phyloP scores from a whole-genome alignment of 208 protist genomes.

The Borovskyia barvae region DNA sequence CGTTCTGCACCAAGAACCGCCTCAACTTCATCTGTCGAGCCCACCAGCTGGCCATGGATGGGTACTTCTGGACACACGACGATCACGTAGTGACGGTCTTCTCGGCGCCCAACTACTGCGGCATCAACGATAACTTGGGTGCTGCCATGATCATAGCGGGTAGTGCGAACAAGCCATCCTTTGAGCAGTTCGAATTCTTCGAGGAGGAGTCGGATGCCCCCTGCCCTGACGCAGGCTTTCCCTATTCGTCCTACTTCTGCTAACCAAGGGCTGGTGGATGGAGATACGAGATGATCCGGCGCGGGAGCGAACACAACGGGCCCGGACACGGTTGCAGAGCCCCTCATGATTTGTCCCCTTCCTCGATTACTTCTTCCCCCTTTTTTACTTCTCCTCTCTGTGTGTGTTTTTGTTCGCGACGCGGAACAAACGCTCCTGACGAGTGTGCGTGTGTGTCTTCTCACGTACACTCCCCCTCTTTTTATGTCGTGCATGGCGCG shows the following conservation, averaged over 20 bases:
- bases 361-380: background rate
- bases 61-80: conserved; percentile 61
- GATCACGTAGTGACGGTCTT: conserved; percentile 60
- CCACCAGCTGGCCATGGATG: conserved; percentile 92
- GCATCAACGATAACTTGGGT: conserved; percentile 59
- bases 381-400: background rate
- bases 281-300: no score
- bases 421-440: no score
- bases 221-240: conserved; percentile 9
- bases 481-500: no score
- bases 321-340: no score
- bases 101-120: conserved; percentile 74
- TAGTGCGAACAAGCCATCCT: conserved; percentile 17
- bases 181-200: conserved; percentile 38
- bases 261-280: no score
- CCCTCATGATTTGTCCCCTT: background rate
- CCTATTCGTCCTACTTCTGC: conserved; percentile 28
- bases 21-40: conserved; percentile 93
- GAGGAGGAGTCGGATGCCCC: conserved; percentile 14
- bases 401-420: no score
- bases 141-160: conserved; percentile 47
- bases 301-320: background rate
- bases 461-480: no score
- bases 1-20: conserved; percentile 95
- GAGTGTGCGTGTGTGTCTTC: no score